A percentile compares a stretch with the other conserved stretches of the same genome.
These are phyloP conservation scores for Micractinium conductrix DNA, from an alignment of 139 green algal species.

Conservation along the genomic window DNA sequence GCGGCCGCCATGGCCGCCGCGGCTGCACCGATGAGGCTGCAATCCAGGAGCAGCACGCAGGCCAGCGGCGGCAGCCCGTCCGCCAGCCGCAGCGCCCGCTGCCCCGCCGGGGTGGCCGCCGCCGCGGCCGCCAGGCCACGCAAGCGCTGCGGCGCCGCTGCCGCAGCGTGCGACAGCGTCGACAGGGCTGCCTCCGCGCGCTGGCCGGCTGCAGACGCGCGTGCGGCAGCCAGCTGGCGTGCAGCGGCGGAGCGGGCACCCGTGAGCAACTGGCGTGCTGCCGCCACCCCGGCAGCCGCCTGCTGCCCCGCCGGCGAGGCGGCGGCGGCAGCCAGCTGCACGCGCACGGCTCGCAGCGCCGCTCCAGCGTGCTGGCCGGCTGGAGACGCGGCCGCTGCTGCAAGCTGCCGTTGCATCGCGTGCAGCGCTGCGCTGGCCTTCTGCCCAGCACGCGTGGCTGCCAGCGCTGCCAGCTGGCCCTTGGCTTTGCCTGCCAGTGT, in stretches of 20 bases:
- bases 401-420: neutral
- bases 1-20: slow-evolving; percentile 10
- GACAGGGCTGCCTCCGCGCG: neutral
- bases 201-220: neutral
- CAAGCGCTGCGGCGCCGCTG: neutral
- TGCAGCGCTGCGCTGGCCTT: neutral
- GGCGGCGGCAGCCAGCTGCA: neutral
- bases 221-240: neutral
- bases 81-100: neutral
- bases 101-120: neutral
- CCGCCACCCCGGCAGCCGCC: neutral
- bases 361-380: neutral
- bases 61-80: slow-evolving; percentile 7
- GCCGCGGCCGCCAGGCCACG: neutral
- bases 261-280: neutral
- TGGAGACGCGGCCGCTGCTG: neutral
- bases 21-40: slow-evolving; percentile 4
- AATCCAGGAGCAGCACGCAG: slow-evolving; percentile 8
- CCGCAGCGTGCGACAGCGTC: neutral
- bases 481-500: neutral
- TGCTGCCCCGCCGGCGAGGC: neutral
- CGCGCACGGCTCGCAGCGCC: neutral
- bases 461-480: neutral
- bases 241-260: neutral
- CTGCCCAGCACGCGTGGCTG: slow-evolving; percentile 1